phyloP scores from a whole-genome alignment of 2,329 filamentous ascomycete genomes.

The Iodosphaeria phyllophila region DNA sequence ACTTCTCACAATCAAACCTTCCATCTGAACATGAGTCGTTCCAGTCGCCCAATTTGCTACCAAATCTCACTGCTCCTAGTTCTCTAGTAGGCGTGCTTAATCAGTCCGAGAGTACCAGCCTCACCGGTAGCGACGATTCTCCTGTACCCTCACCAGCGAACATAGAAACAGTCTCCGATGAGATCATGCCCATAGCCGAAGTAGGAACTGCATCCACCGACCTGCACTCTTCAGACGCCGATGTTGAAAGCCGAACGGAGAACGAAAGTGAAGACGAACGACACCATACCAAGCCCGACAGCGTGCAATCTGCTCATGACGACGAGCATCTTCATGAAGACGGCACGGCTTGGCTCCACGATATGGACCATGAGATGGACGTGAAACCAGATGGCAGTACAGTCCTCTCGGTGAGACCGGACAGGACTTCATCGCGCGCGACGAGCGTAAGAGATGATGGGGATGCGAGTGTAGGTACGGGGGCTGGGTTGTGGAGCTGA shows the following conservation, averaged over 20 bases:
- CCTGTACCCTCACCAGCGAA: constrained; percentile 8
- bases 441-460: background rate
- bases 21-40: background rate
- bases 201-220: too few relatives aligned
- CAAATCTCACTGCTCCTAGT: background rate
- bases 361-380: background rate
- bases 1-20: constrained; percentile 16
- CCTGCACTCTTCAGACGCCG: constrained; percentile 11
- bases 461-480: background rate
- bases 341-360: background rate
- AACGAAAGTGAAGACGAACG: constrained; percentile 4
- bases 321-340: background rate
- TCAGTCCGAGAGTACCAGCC: constrained; percentile 1
- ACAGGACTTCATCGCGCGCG: constrained; percentile 1
- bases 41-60: background rate
- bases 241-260: constrained; percentile 12
- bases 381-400: constrained; percentile 1
- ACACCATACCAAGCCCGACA: background rate
- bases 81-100: background rate
- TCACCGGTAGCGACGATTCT: constrained; percentile 5
- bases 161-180: constrained; percentile 4
- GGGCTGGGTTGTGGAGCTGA: constrained; percentile 1
- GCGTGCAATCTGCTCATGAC: background rate
- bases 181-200: too few relatives aligned
- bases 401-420: constrained; percentile 1